Base-by-base conservation (phyloP, 2,329 filamentous ascomycete species). In the Aspergillus sp. region DNA sequence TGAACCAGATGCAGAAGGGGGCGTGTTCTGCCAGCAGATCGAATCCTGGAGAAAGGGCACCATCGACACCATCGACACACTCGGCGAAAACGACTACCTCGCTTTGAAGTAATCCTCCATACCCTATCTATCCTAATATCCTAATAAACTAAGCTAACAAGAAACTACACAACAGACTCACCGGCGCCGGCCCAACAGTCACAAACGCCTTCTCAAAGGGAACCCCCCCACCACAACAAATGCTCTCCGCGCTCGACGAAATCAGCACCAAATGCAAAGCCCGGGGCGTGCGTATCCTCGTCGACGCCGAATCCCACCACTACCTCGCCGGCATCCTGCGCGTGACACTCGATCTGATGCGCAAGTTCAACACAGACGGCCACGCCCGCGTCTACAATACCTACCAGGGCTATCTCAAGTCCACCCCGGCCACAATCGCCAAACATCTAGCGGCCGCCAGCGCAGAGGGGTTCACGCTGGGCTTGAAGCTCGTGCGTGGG, bases 261-360 rank as follows among this genome's bases (percentile, higher is more conserved):
- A 87, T 96, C 62, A 96, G 91, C 75, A 55, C 25, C 15, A 62
- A 59, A 27, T 68, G 64, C 48, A 81, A 84, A 2, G 78, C 84
- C 39, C 86, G 87, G 52, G 85, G 87, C 23, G 85, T 96, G 3
- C 83, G 85, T 3, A 81, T 97, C 1, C 84, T 96, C 2, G 91
- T 96, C 61, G 91, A 96, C 62, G 93, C 91, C 1, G 93, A 97
- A 75, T 91, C 96, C 73, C 87, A 88, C 56, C 82, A 84, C 55
- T 83, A 95, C 31, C 90, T 96, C 75, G 78, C 83, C 6, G 91
- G 91, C 7, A 93, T 96, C 60, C 88, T 95, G 70, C 83, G 85
- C 64, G 93, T 91, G 89, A 90, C 88, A 5, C 75, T 95, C 50
- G 77, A 82, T n/a, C 88, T 91, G 65, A 90, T 92, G 79, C 84